phyloP scores from a whole-genome alignment of 306 rosid genomes.

The Urtica urens region DNA sequence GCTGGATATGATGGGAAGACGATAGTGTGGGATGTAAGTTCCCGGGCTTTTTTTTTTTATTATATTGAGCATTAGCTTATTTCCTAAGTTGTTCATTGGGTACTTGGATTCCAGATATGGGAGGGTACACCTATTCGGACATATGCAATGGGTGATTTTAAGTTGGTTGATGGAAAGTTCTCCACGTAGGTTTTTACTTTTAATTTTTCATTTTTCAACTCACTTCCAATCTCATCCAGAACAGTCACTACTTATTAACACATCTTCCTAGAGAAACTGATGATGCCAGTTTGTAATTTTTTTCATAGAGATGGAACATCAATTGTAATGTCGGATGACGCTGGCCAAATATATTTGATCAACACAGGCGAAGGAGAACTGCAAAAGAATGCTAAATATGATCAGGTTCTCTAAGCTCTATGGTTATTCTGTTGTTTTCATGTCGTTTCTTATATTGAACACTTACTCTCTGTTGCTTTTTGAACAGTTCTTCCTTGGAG shows the following conservation, averaged over 20 bases:
- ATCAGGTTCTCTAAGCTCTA: slow-evolving; percentile 42
- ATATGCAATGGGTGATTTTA: slow-evolving; percentile 55
- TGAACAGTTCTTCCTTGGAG: slow-evolving; percentile 83
- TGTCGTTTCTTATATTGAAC: slow-evolving; percentile 18
- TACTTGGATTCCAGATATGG: slow-evolving; percentile 62
- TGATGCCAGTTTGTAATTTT: neutral
- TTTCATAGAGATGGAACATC: slow-evolving; percentile 77
- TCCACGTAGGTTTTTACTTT: slow-evolving; percentile 69
- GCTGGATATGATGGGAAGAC: slow-evolving; percentile 90
- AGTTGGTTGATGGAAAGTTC: slow-evolving; percentile 85
- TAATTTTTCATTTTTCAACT: no score
- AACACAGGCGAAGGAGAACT: slow-evolving; percentile 89
- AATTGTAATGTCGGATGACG: slow-evolving; percentile 82
- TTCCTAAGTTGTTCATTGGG: slow-evolving; percentile 17
- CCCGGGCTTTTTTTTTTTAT: slow-evolving; percentile 9
- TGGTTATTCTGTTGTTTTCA: neutral
- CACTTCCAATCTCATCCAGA: neutral
- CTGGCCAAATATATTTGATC: slow-evolving; percentile 76
- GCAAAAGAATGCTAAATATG: slow-evolving; percentile 75
- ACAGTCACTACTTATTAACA: slow-evolving; percentile 8
- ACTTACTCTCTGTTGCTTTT: slow-evolving; percentile 16
- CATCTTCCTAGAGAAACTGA: slow-evolving; percentile 11
- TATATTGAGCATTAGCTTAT: slow-evolving; percentile 4
- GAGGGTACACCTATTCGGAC: slow-evolving; percentile 70
- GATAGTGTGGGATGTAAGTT: slow-evolving; percentile 92